Evolutionary conservation across 1,284 basidiomycete species (phyloP).

Genomic region (Takashimella tepidaria): DNA sequence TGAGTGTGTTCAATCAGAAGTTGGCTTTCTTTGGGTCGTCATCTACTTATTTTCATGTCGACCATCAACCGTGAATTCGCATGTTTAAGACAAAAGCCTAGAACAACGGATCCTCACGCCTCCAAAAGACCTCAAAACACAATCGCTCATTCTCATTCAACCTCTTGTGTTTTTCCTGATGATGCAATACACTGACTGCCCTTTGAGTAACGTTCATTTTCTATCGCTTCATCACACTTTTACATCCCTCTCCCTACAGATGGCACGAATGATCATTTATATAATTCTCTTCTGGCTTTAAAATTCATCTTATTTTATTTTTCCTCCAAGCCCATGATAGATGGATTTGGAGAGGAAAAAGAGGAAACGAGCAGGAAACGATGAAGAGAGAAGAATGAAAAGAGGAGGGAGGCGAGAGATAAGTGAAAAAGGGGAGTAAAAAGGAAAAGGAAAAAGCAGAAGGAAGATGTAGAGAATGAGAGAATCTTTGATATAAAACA

Average conservation of each 20-base stretch:
- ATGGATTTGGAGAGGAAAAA: background rate
- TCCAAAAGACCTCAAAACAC: too few relatives aligned
- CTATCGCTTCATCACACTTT: background rate
- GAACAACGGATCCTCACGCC: too few relatives aligned
- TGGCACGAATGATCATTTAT: background rate
- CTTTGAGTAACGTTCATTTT: too few relatives aligned
- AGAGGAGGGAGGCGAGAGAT: conserved; percentile 13
- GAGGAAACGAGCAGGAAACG: background rate
- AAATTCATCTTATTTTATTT: background rate
- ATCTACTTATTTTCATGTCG: too few relatives aligned
- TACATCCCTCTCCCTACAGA: background rate
- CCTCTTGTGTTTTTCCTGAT: too few relatives aligned
- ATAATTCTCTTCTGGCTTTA: background rate
- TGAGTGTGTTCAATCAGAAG: too few relatives aligned
- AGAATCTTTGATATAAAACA: background rate
- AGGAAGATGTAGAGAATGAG: background rate
- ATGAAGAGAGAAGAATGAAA: conserved; percentile 4
- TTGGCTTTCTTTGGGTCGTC: too few relatives aligned
- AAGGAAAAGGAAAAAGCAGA: background rate
- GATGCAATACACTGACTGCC: too few relatives aligned
- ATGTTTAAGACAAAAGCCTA: too few relatives aligned
- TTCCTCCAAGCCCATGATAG: background rate
- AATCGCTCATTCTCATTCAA: too few relatives aligned
- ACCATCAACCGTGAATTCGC: too few relatives aligned
- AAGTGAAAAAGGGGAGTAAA: conserved; percentile 1